Percentiles rank a stretch among this genome's conserved stretches.
Evolutionary conservation across 495 filamentous ascomycete species (phyloP).

Genomic region (Podospora anserina): DNA sequence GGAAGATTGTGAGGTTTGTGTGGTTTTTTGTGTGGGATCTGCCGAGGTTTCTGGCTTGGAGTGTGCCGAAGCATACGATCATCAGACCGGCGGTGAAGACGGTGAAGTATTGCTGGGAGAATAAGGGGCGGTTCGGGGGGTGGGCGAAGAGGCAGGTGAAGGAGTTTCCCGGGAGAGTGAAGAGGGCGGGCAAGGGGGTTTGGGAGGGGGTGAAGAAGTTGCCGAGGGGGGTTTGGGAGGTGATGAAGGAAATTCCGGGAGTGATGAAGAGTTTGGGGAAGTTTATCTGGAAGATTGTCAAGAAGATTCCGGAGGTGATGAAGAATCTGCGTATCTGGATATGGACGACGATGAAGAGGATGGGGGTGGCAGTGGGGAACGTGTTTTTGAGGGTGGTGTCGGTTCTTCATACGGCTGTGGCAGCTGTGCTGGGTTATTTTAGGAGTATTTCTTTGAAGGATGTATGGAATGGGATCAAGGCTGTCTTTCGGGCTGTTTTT

Average conservation of each 20-base stretch:
- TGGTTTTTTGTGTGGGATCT: slow-evolving; percentile 31
- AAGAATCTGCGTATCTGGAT: slow-evolving; percentile 32
- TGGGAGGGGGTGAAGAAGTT: slow-evolving; percentile 28
- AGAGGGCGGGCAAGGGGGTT: slow-evolving; percentile 19
- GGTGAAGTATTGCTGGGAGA: slow-evolving; percentile 29
- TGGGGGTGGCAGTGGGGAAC: slow-evolving; percentile 28
- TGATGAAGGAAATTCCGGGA: slow-evolving; percentile 22
- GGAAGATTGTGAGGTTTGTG: slow-evolving; percentile 24
- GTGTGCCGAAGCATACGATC: slow-evolving; percentile 33
- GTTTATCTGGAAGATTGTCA: slow-evolving; percentile 27
- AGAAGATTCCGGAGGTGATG: slow-evolving; percentile 31
- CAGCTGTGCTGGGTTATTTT: slow-evolving; percentile 38
- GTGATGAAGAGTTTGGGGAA: slow-evolving; percentile 19
- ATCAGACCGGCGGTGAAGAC: slow-evolving; percentile 21
- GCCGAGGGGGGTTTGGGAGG: slow-evolving; percentile 22
- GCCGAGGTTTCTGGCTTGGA: slow-evolving; percentile 34
- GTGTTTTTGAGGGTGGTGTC: slow-evolving; percentile 31
- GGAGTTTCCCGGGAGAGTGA: slow-evolving; percentile 18
- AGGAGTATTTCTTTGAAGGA: slow-evolving; percentile 37
- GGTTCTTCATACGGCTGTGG: slow-evolving; percentile 36
- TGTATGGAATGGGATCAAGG: slow-evolving; percentile 36
- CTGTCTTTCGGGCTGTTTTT: slow-evolving; percentile 34
- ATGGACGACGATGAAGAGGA: slow-evolving; percentile 29
- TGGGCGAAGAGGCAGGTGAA: slow-evolving; percentile 24
- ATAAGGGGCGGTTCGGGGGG: slow-evolving; percentile 28